Base-by-base conservation (phyloP, 495 filamentous ascomycete species). In the Aspergillus ellipticus region DNA sequence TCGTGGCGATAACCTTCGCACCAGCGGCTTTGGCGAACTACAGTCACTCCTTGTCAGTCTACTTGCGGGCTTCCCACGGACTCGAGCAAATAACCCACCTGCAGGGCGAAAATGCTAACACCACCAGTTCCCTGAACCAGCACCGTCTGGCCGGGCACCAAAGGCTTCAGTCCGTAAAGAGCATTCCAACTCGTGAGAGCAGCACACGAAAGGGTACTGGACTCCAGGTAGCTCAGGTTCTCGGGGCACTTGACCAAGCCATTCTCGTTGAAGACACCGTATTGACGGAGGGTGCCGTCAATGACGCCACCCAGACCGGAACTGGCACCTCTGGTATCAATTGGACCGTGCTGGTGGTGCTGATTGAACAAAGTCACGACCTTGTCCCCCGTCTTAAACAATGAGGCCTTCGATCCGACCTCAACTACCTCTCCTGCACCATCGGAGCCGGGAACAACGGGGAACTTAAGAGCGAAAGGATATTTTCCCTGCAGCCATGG, bases 11-110 rank as follows among this genome's bases (percentile, higher is more conserved):
- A 28, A 94, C 88, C 6, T 59, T 84, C 4, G 90, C 90, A 37
- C 90, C 89, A 10, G 86, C 88, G 0, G 89, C 88, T 71, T 90
- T 93, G 43, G 90, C 90, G 60, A 94, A 93, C 80, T 91, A 67
- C 26, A 54, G 13, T 19, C 46, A 31, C 29, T n/a, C 11, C 19
- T 43, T 9, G 33, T 26, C 13, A 51, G 42, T 6, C 8, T 28
- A 17, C 20, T 11, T 21, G 3, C 28, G 21, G 3, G 19, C 3
- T 7, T 11, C 16, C 6, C 22, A 45, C 17, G 33, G 3, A 10
- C 4, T n/a, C 6, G 24, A 0, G n/a, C n/a, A 49, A 4, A 46
- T n/a, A 21, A 66, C 76, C 26, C 67, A 86, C 83, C 80, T 87
- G 87, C 50, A 93, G 58, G 15, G 78, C 88, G 62, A 94, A 93